Evolutionary conservation across 306 rosid species (phyloP), one percentile per base, ranked within the genome.

Genomic region (Inga leiocalycina): DNA sequence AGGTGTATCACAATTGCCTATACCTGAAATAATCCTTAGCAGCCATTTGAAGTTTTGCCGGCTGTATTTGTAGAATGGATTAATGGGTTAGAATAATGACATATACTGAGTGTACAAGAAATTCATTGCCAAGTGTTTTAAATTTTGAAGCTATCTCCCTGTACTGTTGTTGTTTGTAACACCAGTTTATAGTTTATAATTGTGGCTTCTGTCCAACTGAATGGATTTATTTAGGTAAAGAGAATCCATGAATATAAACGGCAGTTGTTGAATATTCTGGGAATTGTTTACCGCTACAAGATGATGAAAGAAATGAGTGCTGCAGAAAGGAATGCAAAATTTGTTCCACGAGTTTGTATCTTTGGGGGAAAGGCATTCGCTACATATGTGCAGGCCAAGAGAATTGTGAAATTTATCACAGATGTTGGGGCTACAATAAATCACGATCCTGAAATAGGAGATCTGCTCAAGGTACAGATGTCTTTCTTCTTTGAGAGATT

Each of bases 181-280:
- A 71, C 80, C 73, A 72, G 77, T 80, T 79, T 72, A 61, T 71
- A 70, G 73, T 30, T 35, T 51, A 45, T 22, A 46, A 6, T 27
- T 45, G 34, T 46, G 59, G n/a, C 17, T 72, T 45, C 22, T 45
- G 59, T 24, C 57, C 52, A 71, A 71, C 34, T 71, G 54, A 59
- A 81, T 82, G 62, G 15, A 54, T 78, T 30, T 80, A 14, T 88
- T 76, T 78, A 96, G 99, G 99, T 96, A 86, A 96, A 96, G 93
- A 95, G 99, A 86, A 96, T 96, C 87, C 99, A 96, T 87, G 99
- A 96, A 84, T 96, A 96, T 87, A 96, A 96, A 83, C 89, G 99
- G 73, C 99, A 96, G 80, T 80, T 96, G 54, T 15, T 96, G 89
- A 96, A 96, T 77, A 91, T 96, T 73, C 86, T 96, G 22, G 99